These are phyloP conservation scores for Boletus edulis DNA, from an alignment of 768 basidiomycete species.

Conservation along the genomic window DNA sequence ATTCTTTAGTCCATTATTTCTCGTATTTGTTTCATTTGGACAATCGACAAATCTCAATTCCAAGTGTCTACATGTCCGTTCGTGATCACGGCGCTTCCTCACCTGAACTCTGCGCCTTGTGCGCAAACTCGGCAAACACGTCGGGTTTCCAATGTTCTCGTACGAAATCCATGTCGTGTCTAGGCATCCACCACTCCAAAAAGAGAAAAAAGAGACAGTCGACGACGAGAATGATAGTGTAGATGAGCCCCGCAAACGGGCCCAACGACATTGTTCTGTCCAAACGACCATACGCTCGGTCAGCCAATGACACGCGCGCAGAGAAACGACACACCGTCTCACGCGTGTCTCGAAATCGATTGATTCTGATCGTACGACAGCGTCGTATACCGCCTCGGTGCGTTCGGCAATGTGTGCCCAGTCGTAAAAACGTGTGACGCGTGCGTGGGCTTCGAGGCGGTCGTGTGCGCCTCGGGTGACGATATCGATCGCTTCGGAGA, in stretches of 20 bases:
- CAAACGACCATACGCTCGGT: too few species aligned
- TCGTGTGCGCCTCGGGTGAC: constrained; percentile 69
- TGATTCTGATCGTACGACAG: constrained; percentile 58
- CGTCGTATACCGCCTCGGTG: constrained; percentile 80
- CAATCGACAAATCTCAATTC: constrained; percentile 2
- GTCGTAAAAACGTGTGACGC: constrained; percentile 79
- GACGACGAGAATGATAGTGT: constrained; percentile 83
- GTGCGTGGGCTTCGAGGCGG: constrained; percentile 70
- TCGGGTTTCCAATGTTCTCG: constrained; percentile 56
- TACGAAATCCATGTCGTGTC: constrained; percentile 75
- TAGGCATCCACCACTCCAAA: constrained; percentile 82
- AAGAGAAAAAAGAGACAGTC: constrained; percentile 85
- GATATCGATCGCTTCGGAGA: constrained; percentile 75
- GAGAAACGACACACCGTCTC: constrained; percentile 49
- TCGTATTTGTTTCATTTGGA: constrained; percentile 14
- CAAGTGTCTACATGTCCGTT: background rate
- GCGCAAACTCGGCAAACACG: constrained; percentile 19
- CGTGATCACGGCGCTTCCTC: background rate
- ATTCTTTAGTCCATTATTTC: constrained; percentile 18
- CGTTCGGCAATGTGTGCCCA: constrained; percentile 80
- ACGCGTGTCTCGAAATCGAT: constrained; percentile 80
- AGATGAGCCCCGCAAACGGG: constrained; percentile 80
- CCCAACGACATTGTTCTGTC: constrained; percentile 74
- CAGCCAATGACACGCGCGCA: too few species aligned
- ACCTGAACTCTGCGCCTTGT: background rate